Base-by-base conservation (phyloP, 1,284 basidiomycete species). In the Ustilago loliicola region DNA sequence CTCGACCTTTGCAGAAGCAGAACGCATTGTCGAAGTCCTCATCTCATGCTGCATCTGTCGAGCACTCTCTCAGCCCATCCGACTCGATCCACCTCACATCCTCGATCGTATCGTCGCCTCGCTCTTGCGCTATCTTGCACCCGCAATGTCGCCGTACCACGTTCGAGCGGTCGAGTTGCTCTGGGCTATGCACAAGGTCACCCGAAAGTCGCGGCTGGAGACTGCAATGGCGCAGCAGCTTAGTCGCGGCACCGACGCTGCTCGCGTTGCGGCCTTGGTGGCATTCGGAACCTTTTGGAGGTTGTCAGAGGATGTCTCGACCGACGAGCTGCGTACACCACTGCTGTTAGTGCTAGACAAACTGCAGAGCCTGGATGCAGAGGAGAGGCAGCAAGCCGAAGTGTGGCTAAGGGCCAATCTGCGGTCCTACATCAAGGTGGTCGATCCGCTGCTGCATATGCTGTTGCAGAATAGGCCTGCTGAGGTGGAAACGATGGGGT, bases 251-350 rank as follows among this genome's bases (percentile, higher is more conserved):
- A 48, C 60, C 0, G 57, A 32, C 6, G 9, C 38, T 1, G 42
- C 61, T 15, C 59, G 73, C 25, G 30, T 63, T 1, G 90, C 91
- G 32, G 90, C 92, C 0, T 93, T 93, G 84, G 92, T 95, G 76
- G 93, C 93, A 0, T 97, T 99, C 85, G 95, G 96, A 1, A 91
- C 94, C 1, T 88, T 98, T 7, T 99, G 96, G 96, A 90, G 94
- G 66, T 87, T 95, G 67, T 93, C 92, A 57, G 94, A 95, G 93
- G 73, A 81, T 89, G 81, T 68, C 7, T 58, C 66, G 23, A 73
- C 67, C 0, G 66, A 72, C 34, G 70, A 74, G 55, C 59, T 80
- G 13, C 56, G 52, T 25, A 66, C 93, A 0, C 96, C 96, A 0
- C 90, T 98, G 90, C 92, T 95, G 88, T 90, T 92, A 55, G 91